These are phyloP conservation scores for Thymus mandschuricus DNA, from an alignment of 257 asterid species.

Conservation along the genomic window DNA sequence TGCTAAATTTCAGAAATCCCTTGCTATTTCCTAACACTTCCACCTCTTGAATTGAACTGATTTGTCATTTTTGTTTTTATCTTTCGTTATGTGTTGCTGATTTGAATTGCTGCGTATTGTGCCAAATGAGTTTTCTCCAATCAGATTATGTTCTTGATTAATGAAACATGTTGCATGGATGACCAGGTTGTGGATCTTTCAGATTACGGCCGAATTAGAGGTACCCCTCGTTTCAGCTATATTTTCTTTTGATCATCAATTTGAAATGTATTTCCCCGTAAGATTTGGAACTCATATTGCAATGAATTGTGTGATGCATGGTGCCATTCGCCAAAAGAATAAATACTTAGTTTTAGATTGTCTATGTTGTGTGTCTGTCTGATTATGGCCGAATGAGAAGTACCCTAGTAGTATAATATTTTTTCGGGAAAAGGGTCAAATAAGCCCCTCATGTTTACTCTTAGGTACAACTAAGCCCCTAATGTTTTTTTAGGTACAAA, in stretches of 20 bases:
- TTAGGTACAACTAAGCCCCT: too few relatives aligned
- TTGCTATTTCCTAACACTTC: too few relatives aligned
- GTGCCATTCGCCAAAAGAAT: constrained; percentile 1
- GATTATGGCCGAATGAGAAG: too few relatives aligned
- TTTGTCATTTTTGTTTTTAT: too few relatives aligned
- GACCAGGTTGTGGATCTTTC: constrained; percentile 89
- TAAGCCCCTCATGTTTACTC: too few relatives aligned
- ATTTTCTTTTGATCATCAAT: constrained; percentile 16
- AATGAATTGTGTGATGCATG: constrained; percentile 11
- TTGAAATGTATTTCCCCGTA: constrained; percentile 14
- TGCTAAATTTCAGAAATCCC: not conserved
- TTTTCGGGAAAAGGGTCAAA: too few relatives aligned
- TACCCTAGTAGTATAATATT: too few relatives aligned
- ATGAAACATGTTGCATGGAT: not conserved
- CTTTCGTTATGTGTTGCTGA: constrained; percentile 24
- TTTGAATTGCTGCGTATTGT: constrained; percentile 22
- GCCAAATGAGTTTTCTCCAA: not conserved
- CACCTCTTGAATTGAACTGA: too few relatives aligned
- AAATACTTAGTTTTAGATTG: not conserved
- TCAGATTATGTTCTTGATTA: constrained; percentile 7
- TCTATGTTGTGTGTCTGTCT: not conserved
- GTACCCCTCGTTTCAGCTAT: constrained; percentile 42
- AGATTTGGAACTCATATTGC: not conserved
- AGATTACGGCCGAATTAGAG: constrained; percentile 89
- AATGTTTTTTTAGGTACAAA: too few relatives aligned